phyloP scores from a whole-genome alignment of 2,329 filamentous ascomycete genomes.

The Colletotrichum sidae region DNA sequence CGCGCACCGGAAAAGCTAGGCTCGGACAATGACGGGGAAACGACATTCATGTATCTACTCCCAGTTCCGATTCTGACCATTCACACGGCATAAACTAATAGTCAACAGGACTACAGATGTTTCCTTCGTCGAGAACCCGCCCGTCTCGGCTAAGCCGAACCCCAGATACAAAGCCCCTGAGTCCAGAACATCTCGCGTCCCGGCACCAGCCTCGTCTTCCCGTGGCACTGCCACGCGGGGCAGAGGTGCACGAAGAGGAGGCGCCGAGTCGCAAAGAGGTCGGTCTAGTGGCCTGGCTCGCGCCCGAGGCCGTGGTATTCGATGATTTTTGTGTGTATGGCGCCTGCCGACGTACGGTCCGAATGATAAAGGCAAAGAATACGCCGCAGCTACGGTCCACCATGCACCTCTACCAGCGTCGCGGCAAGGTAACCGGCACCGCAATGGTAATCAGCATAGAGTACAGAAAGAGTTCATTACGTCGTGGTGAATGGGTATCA shows the following conservation, averaged over 20 bases:
- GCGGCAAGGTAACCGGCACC: too few relatives aligned
- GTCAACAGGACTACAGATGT: constrained; percentile 83
- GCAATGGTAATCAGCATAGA: constrained; percentile 3
- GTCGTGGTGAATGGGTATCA: constrained; percentile 34
- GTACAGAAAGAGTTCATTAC: constrained; percentile 16
- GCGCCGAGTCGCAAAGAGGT: constrained; percentile 48
- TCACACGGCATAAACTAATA: constrained; percentile 25
- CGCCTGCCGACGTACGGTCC: background rate
- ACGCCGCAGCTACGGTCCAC: background rate
- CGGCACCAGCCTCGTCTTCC: constrained; percentile 49
- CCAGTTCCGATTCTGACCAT: constrained; percentile 33
- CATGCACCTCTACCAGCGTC: background rate
- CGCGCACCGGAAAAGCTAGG: constrained; percentile 42
- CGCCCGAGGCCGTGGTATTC: constrained; percentile 58
- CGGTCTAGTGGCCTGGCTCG: constrained; percentile 59
- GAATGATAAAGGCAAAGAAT: background rate
- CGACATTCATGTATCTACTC: constrained; percentile 79
- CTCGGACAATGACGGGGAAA: constrained; percentile 69
- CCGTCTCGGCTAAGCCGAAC: constrained; percentile 63
- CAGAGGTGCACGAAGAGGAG: constrained; percentile 42
- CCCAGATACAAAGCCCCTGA: constrained; percentile 58
- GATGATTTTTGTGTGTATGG: constrained; percentile 42
- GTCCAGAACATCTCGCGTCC: constrained; percentile 56
- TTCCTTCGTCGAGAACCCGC: constrained; percentile 88
- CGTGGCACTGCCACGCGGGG: constrained; percentile 52